A percentile compares a stretch with the other conserved stretches of the same genome.
phyloP scores from a whole-genome alignment of 2,329 filamentous ascomycete species.

The Botryotinia narcissicola region DNA sequence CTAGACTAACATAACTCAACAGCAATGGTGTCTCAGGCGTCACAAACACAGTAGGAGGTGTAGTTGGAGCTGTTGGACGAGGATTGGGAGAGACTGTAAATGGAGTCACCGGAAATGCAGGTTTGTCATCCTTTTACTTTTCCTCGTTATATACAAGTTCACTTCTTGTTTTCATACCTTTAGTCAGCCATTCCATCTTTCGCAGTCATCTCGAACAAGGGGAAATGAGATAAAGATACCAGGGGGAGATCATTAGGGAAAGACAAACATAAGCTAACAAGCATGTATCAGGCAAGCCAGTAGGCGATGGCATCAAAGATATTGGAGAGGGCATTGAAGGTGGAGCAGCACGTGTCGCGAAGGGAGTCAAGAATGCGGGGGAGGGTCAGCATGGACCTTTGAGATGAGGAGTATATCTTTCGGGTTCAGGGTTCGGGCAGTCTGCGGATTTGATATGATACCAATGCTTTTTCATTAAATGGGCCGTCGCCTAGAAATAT shows the following conservation, averaged over 20 bases:
- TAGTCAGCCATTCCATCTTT: no score
- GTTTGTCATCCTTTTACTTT: neutral
- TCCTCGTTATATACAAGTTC: neutral
- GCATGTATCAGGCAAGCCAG: slow-evolving; percentile 24
- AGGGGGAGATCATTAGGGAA: neutral
- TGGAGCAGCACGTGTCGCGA: slow-evolving; percentile 28
- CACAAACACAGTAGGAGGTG: slow-evolving; percentile 29
- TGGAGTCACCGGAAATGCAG: slow-evolving; percentile 27
- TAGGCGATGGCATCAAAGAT: slow-evolving; percentile 33
- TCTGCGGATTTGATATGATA: neutral
- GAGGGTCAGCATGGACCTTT: slow-evolving; percentile 26
- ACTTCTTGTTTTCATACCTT: neutral
- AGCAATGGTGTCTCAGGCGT: slow-evolving; percentile 29
- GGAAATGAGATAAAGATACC: fast-evolving
- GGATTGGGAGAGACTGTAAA: slow-evolving; percentile 33
- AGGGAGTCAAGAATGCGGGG: slow-evolving; percentile 31
- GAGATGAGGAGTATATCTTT: neutral
- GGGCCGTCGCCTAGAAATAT: neutral
- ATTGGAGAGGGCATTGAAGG: slow-evolving; percentile 30
- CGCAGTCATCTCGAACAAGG: neutral
- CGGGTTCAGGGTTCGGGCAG: neutral
- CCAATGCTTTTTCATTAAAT: neutral
- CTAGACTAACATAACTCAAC: neutral
- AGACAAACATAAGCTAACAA: neutral
- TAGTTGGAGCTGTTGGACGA: slow-evolving; percentile 30